Base-by-base conservation (phyloP, 768 basidiomycete species). In the Leccinum incarnatum region DNA sequence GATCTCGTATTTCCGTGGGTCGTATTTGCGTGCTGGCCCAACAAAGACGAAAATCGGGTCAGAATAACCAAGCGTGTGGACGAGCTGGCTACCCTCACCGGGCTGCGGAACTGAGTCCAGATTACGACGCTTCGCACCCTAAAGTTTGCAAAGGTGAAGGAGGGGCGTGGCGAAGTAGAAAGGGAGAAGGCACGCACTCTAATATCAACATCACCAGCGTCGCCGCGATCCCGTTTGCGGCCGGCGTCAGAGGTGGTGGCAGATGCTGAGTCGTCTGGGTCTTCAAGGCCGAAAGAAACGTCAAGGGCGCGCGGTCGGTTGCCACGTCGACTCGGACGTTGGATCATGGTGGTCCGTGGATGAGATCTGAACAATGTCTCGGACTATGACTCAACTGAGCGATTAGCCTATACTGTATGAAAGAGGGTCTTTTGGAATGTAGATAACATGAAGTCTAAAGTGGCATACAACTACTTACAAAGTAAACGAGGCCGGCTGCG, bases 221-320 rank as follows among this genome's bases (percentile, higher is more conserved):
- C 59, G 34, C 62, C 59, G 46, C 62, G 69, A 55, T 60, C 55
- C 19, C 72, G 68, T 53, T 74, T 72, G 29, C 73, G 69, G 48
- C 61, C 62, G 6, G 57, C 56, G 30, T 68, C 71, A n/a, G 73
- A 71, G n/a, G 65, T 60, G 2, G 60, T 36, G 7, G 21, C 17
- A 19, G 51, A 57, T 17, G 55, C 54, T 5, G 70, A 71, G 10
- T 74, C 72, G 29, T 65, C 51, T 46, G 62, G 48, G 3, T 67
- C 65, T 55, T 82, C 81, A 11, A 73, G 76, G 1, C 78, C 77
- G 59, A 82, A 87, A 10, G 81, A 80, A 11, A 85, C 74, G 12
- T 84, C 82, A 46, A 79, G 81, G 2, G 87, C 86, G 5, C 73
- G 79, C 0, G 81, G 83, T 40, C 83, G 81, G 27, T 70, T 66